A percentile compares a stretch with the other conserved stretches of the same genome.
phyloP scores from a whole-genome alignment of 176 grass and related monocot genomes.

The Ananas comosus region DNA sequence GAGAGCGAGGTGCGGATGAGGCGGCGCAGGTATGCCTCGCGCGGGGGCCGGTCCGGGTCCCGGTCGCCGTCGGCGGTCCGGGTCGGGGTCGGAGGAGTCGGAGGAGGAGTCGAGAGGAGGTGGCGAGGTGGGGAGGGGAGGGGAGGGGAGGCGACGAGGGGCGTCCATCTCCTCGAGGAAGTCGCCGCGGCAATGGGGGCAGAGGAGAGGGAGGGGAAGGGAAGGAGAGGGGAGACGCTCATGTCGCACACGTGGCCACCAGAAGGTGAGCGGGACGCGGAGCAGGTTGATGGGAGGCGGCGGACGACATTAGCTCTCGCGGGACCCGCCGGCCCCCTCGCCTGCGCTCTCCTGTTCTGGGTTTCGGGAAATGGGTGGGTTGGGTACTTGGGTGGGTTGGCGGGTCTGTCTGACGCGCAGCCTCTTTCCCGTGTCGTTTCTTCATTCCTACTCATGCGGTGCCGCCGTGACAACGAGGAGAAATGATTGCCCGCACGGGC shows the following conservation, averaged over 20 bases:
- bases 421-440: background rate
- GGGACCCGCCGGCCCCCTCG: too few species aligned
- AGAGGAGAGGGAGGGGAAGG: slow-evolving; percentile 4
- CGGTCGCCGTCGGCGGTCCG: background rate
- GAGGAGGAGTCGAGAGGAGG: background rate
- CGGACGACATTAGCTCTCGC: background rate
- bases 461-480: background rate
- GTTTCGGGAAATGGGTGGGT: background rate
- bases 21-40: slow-evolving; percentile 15
- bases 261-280: slow-evolving; percentile 5
- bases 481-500: background rate
- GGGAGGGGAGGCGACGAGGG: background rate
- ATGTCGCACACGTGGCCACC: slow-evolving; percentile 28
- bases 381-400: too few species aligned
- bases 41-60: slow-evolving; percentile 6
- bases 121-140: slow-evolving; percentile 3
- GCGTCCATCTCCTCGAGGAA: slow-evolving; percentile 15
- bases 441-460: background rate
- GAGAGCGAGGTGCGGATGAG: slow-evolving; percentile 9
- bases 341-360: background rate
- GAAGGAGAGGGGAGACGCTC: slow-evolving; percentile 20
- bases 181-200: slow-evolving; percentile 16
- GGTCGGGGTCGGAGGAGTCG: background rate
- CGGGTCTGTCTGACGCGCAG: too few species aligned
- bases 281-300: background rate